Percentiles rank a stretch among this genome's conserved stretches.
Conservation (phyloP, 1,284 basidiomycete species). For the Nidula niveotomentosa region DNA sequence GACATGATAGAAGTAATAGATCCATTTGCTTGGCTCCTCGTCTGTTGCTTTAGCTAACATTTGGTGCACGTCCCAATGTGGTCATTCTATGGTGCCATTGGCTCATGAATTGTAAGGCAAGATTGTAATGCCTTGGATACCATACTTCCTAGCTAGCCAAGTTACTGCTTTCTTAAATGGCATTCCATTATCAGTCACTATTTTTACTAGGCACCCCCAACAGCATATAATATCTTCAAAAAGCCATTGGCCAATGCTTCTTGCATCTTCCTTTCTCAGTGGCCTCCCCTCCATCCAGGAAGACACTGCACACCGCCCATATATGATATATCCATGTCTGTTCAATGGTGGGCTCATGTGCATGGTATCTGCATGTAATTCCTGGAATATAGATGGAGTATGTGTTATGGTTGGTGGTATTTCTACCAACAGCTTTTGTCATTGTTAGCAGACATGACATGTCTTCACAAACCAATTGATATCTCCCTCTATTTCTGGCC, state of each 20-base stretch:
- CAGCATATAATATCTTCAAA: conserved; percentile 30
- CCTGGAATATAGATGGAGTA: neutral
- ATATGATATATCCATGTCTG: conserved; percentile 10
- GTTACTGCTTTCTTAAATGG: conserved; percentile 16
- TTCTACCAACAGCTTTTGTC: neutral
- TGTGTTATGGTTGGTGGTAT: neutral
- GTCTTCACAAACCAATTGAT: conserved; percentile 1
- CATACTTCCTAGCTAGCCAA: conserved; percentile 14
- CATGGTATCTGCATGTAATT: conserved; percentile 3
- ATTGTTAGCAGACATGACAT: neutral
- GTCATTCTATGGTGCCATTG: conserved; percentile 22
- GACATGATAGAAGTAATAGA: neutral
- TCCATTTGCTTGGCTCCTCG: conserved; percentile 6
- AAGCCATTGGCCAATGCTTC: conserved; percentile 22
- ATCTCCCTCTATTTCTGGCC: neutral
- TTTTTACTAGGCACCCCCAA: conserved; percentile 26
- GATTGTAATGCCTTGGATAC: conserved; percentile 16
- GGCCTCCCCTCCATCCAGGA: conserved; percentile 23
- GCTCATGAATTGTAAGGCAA: conserved; percentile 23
- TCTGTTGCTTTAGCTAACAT: conserved; percentile 9
- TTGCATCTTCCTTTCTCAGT: conserved; percentile 15
- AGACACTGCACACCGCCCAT: conserved; percentile 18
- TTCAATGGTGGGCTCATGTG: conserved; percentile 11
- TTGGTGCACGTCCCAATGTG: conserved; percentile 16
- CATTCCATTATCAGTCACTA: conserved; percentile 32